phyloP scores from a whole-genome alignment of 2,329 filamentous ascomycete species.

The Diplodia scrobiculata region DNA sequence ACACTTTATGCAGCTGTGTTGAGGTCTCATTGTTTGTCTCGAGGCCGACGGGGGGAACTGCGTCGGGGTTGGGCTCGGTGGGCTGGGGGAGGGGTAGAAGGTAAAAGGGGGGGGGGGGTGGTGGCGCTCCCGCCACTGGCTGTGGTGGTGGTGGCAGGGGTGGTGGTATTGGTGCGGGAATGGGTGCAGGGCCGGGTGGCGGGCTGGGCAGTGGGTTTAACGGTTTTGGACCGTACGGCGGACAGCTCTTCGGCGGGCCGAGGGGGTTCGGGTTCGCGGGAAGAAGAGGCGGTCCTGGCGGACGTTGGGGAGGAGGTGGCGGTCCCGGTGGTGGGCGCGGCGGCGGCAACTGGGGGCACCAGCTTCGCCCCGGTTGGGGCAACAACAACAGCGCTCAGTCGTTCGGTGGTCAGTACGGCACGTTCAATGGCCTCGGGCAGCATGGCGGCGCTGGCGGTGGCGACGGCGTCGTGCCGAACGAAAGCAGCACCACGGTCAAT shows the following conservation, averaged over 20 bases:
- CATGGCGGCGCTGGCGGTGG: not conserved
- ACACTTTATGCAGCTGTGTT: too few species aligned
- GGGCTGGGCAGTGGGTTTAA: not conserved
- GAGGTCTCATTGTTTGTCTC: too few species aligned
- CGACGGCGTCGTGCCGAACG: not conserved
- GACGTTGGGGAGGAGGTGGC: not conserved
- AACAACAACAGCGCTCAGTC: not conserved
- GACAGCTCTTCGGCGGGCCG: not conserved
- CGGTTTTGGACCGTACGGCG: not conserved
- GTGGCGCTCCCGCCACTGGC: not conserved
- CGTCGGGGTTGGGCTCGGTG: too few species aligned
- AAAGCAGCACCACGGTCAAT: slow-evolving; percentile 4
- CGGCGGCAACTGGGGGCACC: not conserved
- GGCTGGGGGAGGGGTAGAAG: too few species aligned
- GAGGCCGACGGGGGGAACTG: too few species aligned
- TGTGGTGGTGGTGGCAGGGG: not conserved
- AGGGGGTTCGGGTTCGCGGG: slow-evolving; percentile 15
- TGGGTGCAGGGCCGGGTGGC: not conserved
- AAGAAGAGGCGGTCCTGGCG: not conserved
- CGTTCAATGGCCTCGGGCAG: not conserved
- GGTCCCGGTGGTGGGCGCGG: not conserved
- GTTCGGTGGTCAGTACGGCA: slow-evolving; percentile 2
- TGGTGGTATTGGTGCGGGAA: too few species aligned
- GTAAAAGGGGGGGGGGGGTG: too few species aligned
- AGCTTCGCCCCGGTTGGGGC: slow-evolving; percentile 9